These are phyloP conservation scores for Amorphotheca resinae DNA, from an alignment of 495 filamentous ascomycete species.

Conservation along the genomic window DNA sequence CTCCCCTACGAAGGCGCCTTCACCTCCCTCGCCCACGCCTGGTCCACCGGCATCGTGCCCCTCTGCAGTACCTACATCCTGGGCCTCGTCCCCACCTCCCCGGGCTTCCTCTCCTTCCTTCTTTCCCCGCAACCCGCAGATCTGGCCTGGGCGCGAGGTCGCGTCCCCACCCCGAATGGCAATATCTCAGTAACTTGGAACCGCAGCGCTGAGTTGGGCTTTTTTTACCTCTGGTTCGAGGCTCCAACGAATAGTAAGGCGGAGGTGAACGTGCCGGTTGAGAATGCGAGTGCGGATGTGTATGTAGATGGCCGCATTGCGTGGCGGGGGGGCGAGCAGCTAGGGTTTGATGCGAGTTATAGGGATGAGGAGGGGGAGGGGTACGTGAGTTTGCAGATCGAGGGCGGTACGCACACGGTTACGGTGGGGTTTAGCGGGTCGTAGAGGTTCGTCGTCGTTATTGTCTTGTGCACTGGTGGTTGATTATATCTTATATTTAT, in stretches of 20 bases:
- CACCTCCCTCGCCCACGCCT: slow-evolving; percentile 29
- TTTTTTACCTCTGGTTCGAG: slow-evolving; percentile 14
- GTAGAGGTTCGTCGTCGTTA: no score
- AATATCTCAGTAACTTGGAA: slow-evolving; percentile 27
- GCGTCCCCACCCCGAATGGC: slow-evolving; percentile 28
- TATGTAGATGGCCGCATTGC: slow-evolving; percentile 7
- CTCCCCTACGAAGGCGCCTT: slow-evolving; percentile 27
- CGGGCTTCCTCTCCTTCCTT: slow-evolving; percentile 26
- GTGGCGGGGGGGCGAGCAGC: slow-evolving; percentile 3
- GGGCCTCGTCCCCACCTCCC: slow-evolving; percentile 28
- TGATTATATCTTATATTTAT: no score
- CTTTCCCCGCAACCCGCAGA: slow-evolving; percentile 25
- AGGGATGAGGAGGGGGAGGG: slow-evolving; percentile 3
- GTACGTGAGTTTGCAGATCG: slow-evolving; percentile 12
- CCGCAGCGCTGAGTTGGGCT: slow-evolving; percentile 7
- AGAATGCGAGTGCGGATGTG: slow-evolving; percentile 2
- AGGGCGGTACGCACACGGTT: slow-evolving; percentile 3
- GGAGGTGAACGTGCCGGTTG: slow-evolving; percentile 13
- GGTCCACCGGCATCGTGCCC: slow-evolving; percentile 30
- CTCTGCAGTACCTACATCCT: slow-evolving; percentile 28
- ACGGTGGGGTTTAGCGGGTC: slow-evolving; percentile 6
- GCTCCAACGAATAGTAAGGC: slow-evolving; percentile 20
- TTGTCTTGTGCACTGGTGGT: no score
- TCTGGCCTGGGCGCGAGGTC: slow-evolving; percentile 28
- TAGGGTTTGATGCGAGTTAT: background rate